Conservation (phyloP, 345 rosid species). For the Acer negundo region DNA sequence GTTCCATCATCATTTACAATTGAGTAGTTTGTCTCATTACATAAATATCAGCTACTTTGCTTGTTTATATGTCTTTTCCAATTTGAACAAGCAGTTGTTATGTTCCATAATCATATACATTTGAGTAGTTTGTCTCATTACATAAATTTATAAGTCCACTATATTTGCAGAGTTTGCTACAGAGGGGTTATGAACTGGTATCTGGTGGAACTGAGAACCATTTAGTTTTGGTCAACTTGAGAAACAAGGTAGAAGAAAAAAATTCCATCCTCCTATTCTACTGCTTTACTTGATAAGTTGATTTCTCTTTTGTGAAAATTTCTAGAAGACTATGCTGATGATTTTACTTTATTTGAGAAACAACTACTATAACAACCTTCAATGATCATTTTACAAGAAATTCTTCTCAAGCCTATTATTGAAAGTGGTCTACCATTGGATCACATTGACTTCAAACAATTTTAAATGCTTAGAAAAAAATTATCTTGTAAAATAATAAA, state of each 20-base stretch:
- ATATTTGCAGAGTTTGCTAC: constrained; percentile 64
- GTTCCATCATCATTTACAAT: no score
- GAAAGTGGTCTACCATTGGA: neutral
- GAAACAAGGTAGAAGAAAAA: constrained; percentile 58
- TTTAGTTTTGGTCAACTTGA: constrained; percentile 85
- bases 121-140: constrained; percentile 13
- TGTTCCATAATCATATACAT: constrained; percentile 8
- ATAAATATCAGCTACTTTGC: constrained; percentile 10
- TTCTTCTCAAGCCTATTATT: neutral
- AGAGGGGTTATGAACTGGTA: constrained; percentile 80
- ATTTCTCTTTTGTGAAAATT: neutral
- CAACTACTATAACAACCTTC: neutral
- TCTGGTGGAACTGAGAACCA: constrained; percentile 98
- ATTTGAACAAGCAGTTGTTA: neutral
- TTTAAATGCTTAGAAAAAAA: neutral
- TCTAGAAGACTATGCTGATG: neutral
- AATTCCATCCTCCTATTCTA: neutral
- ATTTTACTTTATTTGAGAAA: neutral
- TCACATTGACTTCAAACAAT: neutral
- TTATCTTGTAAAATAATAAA: neutral
- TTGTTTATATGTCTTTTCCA: constrained; percentile 6
- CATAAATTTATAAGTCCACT: constrained; percentile 6
- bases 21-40: no score
- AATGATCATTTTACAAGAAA: neutral
- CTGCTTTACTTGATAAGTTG: neutral